These are phyloP conservation scores for Parastagonospora nodorum DNA, from an alignment of 2,329 filamentous ascomycete species.

Conservation along the genomic window DNA sequence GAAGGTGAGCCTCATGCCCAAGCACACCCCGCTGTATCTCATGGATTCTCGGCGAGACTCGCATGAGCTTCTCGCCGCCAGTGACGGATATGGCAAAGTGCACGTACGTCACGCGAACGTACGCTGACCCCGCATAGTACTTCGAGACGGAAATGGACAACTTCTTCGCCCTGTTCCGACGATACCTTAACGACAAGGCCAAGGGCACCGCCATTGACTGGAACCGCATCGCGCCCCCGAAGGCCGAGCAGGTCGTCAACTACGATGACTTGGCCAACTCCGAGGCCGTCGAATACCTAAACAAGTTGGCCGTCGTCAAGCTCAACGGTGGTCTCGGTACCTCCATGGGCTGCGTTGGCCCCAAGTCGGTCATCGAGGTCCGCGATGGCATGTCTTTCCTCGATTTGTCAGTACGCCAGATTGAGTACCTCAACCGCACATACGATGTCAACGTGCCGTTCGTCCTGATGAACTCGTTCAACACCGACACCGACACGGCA, in stretches of 20 bases:
- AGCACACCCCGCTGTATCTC: not conserved
- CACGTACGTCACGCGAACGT: conserved; percentile 13
- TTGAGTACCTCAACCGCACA: conserved; percentile 98
- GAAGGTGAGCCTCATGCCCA: conserved; percentile 65
- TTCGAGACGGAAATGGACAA: conserved; percentile 99
- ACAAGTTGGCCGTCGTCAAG: conserved; percentile 97
- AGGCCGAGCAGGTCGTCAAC: conserved; percentile 90
- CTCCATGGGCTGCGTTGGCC: conserved; percentile 98
- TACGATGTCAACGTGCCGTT: conserved; percentile 98
- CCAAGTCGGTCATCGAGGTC: conserved; percentile 99
- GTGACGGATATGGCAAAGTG: conserved; percentile 7
- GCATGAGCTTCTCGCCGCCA: not conserved
- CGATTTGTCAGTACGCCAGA: conserved; percentile 96
- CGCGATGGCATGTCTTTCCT: conserved; percentile 99
- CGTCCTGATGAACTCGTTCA: conserved; percentile 99
- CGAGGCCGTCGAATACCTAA: conserved; percentile 91
- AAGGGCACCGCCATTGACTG: conserved; percentile 96
- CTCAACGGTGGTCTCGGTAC: conserved; percentile 99
- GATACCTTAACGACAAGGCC: conserved; percentile 98
- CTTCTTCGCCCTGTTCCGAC: conserved; percentile 98
- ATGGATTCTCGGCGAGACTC: not conserved
- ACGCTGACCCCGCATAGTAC: conserved; percentile 59
- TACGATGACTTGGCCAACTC: conserved; percentile 89
- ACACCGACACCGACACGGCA: conserved; percentile 96
- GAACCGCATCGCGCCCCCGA: conserved; percentile 94